These are phyloP conservation scores for Alternaria solani DNA, from an alignment of 2,329 filamentous ascomycete genomes.

Conservation along the genomic window DNA sequence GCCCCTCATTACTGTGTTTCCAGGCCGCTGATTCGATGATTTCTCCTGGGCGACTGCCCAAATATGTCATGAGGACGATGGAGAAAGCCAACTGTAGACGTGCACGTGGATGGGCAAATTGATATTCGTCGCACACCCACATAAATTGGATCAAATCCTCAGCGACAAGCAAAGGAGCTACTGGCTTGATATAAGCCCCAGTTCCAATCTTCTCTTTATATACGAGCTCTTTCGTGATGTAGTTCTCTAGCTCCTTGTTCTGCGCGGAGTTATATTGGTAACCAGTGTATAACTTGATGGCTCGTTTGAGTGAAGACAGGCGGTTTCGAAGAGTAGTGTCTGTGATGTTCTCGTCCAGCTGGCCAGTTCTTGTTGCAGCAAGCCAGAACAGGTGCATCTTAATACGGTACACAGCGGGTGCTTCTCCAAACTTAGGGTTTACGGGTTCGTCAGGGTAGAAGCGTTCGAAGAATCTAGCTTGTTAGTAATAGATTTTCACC, in stretches of 20 bases:
- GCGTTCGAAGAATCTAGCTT: not conserved
- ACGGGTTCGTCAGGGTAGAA: not conserved
- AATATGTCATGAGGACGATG: not conserved
- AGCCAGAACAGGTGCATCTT: constrained; percentile 14
- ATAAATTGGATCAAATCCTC: constrained; percentile 16
- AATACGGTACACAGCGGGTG: constrained; percentile 3
- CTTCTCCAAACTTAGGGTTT: not conserved
- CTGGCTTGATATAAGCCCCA: constrained; percentile 5
- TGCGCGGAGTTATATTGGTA: constrained; percentile 11
- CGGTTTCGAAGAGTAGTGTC: constrained; percentile 13
- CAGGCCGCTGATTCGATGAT: constrained; percentile 7
- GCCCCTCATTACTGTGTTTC: constrained; percentile 11
- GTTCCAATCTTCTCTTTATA: constrained; percentile 1
- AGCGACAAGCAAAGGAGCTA: constrained; percentile 10
- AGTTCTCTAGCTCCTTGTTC: constrained; percentile 7
- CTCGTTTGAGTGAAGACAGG: constrained; percentile 14
- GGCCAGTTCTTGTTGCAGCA: constrained; percentile 5
- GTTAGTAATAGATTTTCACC: too few relatives aligned
- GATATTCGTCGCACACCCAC: constrained; percentile 18
- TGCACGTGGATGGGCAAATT: constrained; percentile 6
- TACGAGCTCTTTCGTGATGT: constrained; percentile 2
- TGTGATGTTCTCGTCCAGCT: constrained; percentile 17
- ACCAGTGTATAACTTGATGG: constrained; percentile 14
- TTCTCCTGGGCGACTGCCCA: constrained; percentile 9
- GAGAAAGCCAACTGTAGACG: constrained; percentile 14